phyloP scores from a whole-genome alignment of 192 early-diverging fungal species.

The Coemansia sp. region DNA sequence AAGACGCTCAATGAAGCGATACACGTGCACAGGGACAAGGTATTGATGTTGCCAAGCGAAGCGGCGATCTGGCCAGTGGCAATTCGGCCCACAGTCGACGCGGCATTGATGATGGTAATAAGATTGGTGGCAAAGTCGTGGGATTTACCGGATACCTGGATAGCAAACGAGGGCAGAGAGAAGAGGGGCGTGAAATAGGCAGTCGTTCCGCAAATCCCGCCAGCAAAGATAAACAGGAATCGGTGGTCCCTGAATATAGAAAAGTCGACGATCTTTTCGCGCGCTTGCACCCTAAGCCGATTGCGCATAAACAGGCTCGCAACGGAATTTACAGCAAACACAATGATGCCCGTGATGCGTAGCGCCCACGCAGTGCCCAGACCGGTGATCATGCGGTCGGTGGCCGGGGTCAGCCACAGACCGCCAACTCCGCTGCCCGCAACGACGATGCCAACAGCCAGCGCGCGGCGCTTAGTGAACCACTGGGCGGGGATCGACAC shows the following conservation, averaged over 20 bases:
- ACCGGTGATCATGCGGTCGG: constrained; percentile 43
- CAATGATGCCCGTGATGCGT: constrained; percentile 54
- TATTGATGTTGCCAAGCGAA: constrained; percentile 63
- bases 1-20: constrained; percentile 52
- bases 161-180: constrained; percentile 49
- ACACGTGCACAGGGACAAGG: constrained; percentile 53
- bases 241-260: constrained; percentile 48
- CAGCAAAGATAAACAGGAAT: constrained; percentile 45
- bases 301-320: constrained; percentile 52
- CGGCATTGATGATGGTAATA: constrained; percentile 67
- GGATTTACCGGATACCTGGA: constrained; percentile 44
- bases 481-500: constrained; percentile 62
- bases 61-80: constrained; percentile 63
- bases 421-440: constrained; percentile 62
- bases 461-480: constrained; percentile 54
- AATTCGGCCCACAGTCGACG: constrained; percentile 66
- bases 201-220: constrained; percentile 51
- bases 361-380: constrained; percentile 62
- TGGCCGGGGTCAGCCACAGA: constrained; percentile 56
- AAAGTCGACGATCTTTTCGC: constrained; percentile 53
- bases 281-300: constrained; percentile 9
- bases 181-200: constrained; percentile 67
- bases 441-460: constrained; percentile 58
- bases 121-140: constrained; percentile 55
- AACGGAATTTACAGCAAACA: constrained; percentile 46